phyloP scores from a whole-genome alignment of 2,329 filamentous ascomycete genomes.

The Diaporthe aspalathi region DNA sequence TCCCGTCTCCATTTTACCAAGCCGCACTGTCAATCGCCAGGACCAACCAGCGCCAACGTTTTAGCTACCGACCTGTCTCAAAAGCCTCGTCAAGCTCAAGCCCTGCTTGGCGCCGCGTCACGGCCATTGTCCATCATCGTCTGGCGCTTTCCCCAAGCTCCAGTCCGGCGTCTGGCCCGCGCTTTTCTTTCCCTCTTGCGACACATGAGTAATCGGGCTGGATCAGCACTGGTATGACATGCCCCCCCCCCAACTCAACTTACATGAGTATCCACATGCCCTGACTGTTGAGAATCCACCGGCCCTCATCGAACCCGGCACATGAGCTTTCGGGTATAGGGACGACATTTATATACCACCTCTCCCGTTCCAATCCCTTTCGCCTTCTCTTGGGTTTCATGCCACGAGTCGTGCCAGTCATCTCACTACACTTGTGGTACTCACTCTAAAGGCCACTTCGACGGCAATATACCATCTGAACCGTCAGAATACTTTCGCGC shows the following conservation, averaged over 20 bases:
- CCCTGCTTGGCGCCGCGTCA: slow-evolving; percentile 33
- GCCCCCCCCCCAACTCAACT: slow-evolving; percentile 11
- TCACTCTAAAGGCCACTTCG: neutral
- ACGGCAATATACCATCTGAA: neutral
- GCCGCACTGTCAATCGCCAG: slow-evolving; percentile 19
- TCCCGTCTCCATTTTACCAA: slow-evolving; percentile 6
- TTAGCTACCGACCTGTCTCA: slow-evolving; percentile 30
- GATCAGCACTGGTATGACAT: slow-evolving; percentile 23
- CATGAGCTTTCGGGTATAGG: slow-evolving; percentile 10
- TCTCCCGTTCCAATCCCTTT: neutral
- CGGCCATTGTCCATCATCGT: slow-evolving; percentile 13
- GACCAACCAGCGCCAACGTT: slow-evolving; percentile 29
- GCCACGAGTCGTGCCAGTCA: neutral
- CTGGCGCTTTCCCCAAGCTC: slow-evolving; percentile 16
- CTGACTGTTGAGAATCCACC: slow-evolving; percentile 18
- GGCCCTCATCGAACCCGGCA: neutral
- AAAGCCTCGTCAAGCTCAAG: slow-evolving; percentile 19
- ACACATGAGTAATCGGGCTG: slow-evolving; percentile 6
- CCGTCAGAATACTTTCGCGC: neutral
- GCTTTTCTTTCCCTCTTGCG: slow-evolving; percentile 8
- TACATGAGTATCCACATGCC: slow-evolving; percentile 16
- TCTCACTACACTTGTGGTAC: neutral
- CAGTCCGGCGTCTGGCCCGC: slow-evolving; percentile 28
- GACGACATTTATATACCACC: slow-evolving; percentile 11
- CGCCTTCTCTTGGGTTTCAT: neutral